phyloP scores from a whole-genome alignment of 225 moss, liverwort and hornwort species.

The Lunularia cruciata region DNA sequence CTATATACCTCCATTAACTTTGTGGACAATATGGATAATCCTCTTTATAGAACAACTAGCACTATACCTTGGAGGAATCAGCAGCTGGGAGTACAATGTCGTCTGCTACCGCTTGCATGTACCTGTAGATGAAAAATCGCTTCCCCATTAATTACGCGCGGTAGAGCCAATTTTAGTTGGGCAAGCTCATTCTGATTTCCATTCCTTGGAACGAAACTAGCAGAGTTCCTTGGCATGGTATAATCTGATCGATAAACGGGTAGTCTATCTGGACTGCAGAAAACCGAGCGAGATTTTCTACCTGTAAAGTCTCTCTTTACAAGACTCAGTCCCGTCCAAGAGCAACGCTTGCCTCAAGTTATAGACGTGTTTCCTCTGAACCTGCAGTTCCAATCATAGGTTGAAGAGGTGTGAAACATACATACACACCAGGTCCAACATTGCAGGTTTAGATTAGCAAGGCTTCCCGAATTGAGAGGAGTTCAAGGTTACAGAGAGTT shows the following conservation, averaged over 20 bases:
- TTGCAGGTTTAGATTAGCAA: too few species aligned
- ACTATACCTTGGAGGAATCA: constrained; percentile 63
- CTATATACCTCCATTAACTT: too few species aligned
- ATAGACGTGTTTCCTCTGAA: constrained; percentile 94
- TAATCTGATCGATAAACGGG: background rate
- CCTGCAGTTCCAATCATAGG: constrained; percentile 33
- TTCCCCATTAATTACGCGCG: too few species aligned
- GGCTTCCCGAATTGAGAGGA: too few species aligned
- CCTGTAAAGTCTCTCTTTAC: constrained; percentile 80
- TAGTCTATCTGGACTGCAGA: too few species aligned
- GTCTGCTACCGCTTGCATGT: constrained; percentile 95
- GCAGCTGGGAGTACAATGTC: constrained; percentile 75
- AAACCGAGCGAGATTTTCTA: constrained; percentile 1
- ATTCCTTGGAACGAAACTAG: too few species aligned
- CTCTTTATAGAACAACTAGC: background rate
- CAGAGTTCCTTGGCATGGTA: background rate
- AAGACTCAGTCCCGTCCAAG: constrained; percentile 60
- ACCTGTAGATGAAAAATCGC: constrained; percentile 32
- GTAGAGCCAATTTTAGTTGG: too few species aligned
- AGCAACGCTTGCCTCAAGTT: constrained; percentile 84
- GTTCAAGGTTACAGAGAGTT: too few species aligned
- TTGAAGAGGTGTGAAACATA: background rate
- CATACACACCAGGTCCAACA: too few species aligned
- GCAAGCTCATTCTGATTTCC: too few species aligned
- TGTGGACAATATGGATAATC: too few species aligned